Percentiles rank a stretch among this genome's conserved stretches.
Evolutionary conservation across 1,284 basidiomycete genomes (phyloP).

Genomic region (Pholiota adiposa): DNA sequence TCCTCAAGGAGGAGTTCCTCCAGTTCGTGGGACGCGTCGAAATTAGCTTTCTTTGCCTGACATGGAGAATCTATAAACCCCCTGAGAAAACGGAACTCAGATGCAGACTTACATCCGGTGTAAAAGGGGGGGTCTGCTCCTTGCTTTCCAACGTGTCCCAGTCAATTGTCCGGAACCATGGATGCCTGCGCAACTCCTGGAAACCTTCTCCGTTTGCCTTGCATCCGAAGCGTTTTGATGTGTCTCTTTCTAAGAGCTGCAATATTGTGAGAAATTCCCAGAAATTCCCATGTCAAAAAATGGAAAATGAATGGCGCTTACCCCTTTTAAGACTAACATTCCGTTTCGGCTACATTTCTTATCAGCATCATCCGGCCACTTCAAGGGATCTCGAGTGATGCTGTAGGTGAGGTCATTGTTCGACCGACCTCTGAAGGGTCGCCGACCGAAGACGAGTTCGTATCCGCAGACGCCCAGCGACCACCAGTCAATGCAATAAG

Average conservation of each 20-base stretch:
- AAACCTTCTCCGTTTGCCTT: constrained; percentile 79
- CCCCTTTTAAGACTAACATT: constrained; percentile 69
- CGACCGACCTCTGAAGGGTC: constrained; percentile 91
- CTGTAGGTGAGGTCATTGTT: constrained; percentile 90
- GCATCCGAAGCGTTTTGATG: constrained; percentile 82
- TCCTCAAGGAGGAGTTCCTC: constrained; percentile 96
- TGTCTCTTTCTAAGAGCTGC: constrained; percentile 87
- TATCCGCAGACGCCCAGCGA: constrained; percentile 92
- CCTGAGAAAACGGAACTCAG: not conserved
- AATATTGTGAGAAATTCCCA: constrained; percentile 11
- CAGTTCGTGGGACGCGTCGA: constrained; percentile 98
- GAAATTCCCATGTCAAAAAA: not conserved
- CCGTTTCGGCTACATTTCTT: constrained; percentile 70
- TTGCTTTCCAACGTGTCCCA: constrained; percentile 89
- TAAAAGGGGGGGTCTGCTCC: constrained; percentile 82
- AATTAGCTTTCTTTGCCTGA: constrained; percentile 96
- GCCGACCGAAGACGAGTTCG: constrained; percentile 89
- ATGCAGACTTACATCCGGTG: constrained; percentile 77
- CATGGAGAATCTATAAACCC: constrained; percentile 5
- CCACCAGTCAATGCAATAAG: constrained; percentile 96
- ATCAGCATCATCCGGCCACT: constrained; percentile 80
- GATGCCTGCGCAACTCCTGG: constrained; percentile 77
- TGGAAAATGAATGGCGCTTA: constrained; percentile 40
- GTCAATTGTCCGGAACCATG: constrained; percentile 88
- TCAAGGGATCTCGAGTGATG: constrained; percentile 77